These are phyloP conservation scores for Capsella rubella DNA, from an alignment of 441 rosid species.

Conservation along the genomic window DNA sequence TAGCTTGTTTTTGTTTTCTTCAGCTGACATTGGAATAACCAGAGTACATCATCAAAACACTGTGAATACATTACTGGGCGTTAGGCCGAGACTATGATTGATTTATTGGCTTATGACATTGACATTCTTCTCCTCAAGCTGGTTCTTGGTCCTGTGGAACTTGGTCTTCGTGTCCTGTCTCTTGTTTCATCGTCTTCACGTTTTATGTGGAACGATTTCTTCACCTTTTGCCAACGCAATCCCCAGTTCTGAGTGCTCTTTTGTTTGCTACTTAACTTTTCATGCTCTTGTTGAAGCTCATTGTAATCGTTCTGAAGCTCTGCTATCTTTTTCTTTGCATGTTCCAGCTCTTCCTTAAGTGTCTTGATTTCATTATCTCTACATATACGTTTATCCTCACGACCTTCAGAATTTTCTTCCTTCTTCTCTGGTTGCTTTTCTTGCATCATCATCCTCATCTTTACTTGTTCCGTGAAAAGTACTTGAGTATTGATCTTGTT, in stretches of 20 bases:
- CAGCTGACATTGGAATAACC: background rate
- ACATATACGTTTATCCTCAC: slow-evolving; percentile 50
- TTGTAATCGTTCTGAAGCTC: slow-evolving; percentile 69
- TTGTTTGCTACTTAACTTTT: slow-evolving; percentile 56
- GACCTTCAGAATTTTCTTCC: slow-evolving; percentile 49
- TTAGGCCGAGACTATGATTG: background rate
- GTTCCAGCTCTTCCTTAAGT: slow-evolving; percentile 68
- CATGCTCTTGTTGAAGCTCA: slow-evolving; percentile 69
- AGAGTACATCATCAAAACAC: background rate
- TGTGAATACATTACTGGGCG: background rate
- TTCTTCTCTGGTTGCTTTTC: slow-evolving; percentile 56
- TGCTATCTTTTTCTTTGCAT: slow-evolving; percentile 61
- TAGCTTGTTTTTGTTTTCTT: background rate
- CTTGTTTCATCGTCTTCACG: slow-evolving; percentile 48
- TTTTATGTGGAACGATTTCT: slow-evolving; percentile 55
- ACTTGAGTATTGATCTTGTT: slow-evolving; percentile 57
- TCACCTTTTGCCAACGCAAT: slow-evolving; percentile 62
- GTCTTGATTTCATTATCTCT: slow-evolving; percentile 58
- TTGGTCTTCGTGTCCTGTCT: slow-evolving; percentile 43
- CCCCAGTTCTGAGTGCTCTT: slow-evolving; percentile 48
- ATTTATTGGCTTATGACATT: slow-evolving; percentile 37
- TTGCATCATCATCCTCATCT: slow-evolving; percentile 73
- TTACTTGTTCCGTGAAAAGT: slow-evolving; percentile 74
- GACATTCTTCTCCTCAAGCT: slow-evolving; percentile 50
- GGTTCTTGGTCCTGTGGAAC: slow-evolving; percentile 22